A percentile compares a stretch with the other conserved stretches of the same genome.
Conservation (phyloP, 1,139 yeast genomes). For the Zygosaccharomyces sapae region DNA sequence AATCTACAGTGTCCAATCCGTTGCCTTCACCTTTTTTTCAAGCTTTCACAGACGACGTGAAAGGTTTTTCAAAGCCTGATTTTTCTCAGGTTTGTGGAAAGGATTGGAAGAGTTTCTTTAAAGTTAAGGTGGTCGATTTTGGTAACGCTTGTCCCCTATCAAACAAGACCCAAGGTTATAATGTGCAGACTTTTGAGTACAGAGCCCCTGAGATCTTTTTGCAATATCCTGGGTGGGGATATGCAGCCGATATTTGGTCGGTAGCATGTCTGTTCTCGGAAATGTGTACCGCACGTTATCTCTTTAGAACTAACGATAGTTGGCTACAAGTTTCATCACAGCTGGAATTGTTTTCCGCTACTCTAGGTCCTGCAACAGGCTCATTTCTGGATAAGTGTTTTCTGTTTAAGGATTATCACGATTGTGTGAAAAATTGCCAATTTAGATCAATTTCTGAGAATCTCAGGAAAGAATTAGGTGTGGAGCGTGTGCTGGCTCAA, state of each 20-base stretch:
- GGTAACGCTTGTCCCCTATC: conserved; percentile 69
- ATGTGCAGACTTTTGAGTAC: conserved; percentile 6
- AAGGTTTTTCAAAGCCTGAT: conserved; percentile 76
- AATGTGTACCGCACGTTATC: conserved; percentile 75
- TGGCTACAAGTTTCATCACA: conserved; percentile 8
- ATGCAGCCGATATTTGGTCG: conserved; percentile 81
- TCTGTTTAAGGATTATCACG: conserved; percentile 33
- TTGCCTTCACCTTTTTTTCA: conserved; percentile 51
- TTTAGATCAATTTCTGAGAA: not conserved
- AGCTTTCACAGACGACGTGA: conserved; percentile 47
- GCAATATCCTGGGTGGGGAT: conserved; percentile 73
- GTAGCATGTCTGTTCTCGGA: conserved; percentile 79
- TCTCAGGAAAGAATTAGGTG: conserved; percentile 3
- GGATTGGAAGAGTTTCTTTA: conserved; percentile 43
- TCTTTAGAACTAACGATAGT: conserved; percentile 58
- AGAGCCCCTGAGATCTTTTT: conserved; percentile 70
- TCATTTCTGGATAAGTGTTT: conserved; percentile 54
- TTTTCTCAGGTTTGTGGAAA: conserved; percentile 69
- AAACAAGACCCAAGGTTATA: not conserved
- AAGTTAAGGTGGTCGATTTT: conserved; percentile 72
- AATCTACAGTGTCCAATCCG: conserved; percentile 37
- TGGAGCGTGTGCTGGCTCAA: conserved; percentile 30
- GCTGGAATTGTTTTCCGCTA: conserved; percentile 3
- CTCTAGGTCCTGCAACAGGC: conserved; percentile 46
- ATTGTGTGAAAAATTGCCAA: conserved; percentile 30